A percentile compares a stretch with the other conserved stretches of the same genome.
These are phyloP conservation scores for Tetrahymena borealis DNA, from an alignment of 73 alveolate species.

Conservation along the genomic window DNA sequence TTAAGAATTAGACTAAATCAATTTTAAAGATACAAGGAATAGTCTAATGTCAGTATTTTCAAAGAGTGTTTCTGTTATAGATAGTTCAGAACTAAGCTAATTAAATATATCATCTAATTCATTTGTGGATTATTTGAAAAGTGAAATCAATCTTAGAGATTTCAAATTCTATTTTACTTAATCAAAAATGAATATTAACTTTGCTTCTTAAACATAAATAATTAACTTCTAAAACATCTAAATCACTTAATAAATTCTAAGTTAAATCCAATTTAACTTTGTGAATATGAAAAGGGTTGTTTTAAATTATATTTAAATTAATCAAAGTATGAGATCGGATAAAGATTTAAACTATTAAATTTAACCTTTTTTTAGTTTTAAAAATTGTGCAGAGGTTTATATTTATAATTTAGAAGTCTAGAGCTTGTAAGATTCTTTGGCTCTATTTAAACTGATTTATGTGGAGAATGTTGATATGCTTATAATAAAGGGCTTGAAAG, in stretches of 20 bases:
- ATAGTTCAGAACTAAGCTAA: not conserved
- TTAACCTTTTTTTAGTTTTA: not conserved
- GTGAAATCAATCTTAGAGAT: not conserved
- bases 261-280: not conserved
- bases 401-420: not conserved
- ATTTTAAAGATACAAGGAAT: not conserved
- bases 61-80: not conserved
- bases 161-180: not conserved
- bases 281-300: not conserved
- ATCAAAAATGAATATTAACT: not conserved
- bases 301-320: not conserved
- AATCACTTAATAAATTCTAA: not conserved
- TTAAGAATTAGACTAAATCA: not conserved
- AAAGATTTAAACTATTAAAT: not conserved
- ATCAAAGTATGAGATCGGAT: not conserved
- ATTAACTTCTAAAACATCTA: not conserved
- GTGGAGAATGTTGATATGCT: not conserved
- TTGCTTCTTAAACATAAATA: not conserved
- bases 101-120: not conserved
- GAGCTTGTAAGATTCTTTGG: not conserved
- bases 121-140: not conserved
- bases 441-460: not conserved
- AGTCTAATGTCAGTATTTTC: not conserved
- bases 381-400: not conserved
- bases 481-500: too few relatives aligned